Evolutionary conservation across 2,329 filamentous ascomycete species (phyloP).

Genomic region (Stemphylium beticola): DNA sequence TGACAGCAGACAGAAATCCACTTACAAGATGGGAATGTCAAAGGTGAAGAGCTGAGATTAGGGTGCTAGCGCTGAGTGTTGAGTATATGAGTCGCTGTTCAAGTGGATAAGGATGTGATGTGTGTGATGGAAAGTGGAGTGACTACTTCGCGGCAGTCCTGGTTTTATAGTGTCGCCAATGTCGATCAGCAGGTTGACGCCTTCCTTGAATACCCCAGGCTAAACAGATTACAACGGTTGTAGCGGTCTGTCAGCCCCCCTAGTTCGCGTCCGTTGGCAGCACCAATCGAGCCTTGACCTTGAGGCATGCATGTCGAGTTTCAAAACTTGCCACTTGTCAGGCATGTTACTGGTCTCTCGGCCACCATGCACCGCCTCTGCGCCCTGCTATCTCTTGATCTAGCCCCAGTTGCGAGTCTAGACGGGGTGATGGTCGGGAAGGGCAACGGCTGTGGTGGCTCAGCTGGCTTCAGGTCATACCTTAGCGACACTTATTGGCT

Average conservation of each 20-base stretch:
- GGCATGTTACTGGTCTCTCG: constrained; percentile 19
- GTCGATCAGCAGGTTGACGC: not conserved
- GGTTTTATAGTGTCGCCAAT: constrained; percentile 10
- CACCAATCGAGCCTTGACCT: constrained; percentile 8
- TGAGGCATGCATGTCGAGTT: constrained; percentile 16
- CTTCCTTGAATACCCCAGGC: not conserved
- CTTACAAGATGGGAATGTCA: too few relatives aligned
- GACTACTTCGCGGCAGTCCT: not conserved
- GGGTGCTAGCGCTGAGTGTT: too few relatives aligned
- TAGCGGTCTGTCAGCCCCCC: constrained; percentile 7
- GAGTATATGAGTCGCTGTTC: not conserved
- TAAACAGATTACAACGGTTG: not conserved
- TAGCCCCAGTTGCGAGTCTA: not conserved
- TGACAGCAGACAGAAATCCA: too few relatives aligned
- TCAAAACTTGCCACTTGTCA: constrained; percentile 4
- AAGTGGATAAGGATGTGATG: not conserved
- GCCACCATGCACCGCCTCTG: constrained; percentile 22
- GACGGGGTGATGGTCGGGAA: constrained; percentile 8
- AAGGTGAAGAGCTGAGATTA: too few relatives aligned
- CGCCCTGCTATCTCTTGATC: constrained; percentile 1
- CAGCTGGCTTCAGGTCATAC: constrained; percentile 8
- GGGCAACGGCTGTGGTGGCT: constrained; percentile 13
- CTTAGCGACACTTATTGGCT: constrained; percentile 9
- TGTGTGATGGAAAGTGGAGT: not conserved
- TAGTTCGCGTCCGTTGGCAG: constrained; percentile 8